These are phyloP conservation scores for Blastobotrys illinoisensis DNA, from an alignment of 1,139 yeast species.

Conservation along the genomic window DNA sequence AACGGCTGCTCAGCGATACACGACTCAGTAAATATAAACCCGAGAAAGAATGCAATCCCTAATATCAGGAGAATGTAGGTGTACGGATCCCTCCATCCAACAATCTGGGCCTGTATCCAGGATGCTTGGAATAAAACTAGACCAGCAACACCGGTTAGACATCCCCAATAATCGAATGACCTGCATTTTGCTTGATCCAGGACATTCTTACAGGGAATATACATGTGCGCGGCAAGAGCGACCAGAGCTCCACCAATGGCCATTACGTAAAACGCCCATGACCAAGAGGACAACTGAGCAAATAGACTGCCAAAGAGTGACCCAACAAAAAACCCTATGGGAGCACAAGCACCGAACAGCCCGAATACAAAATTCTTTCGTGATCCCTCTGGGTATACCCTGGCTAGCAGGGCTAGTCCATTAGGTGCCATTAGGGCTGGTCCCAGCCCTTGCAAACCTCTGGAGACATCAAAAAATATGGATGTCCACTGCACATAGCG, in stretches of 20 bases:
- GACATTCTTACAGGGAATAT: conserved; percentile 38
- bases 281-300: conserved; percentile 46
- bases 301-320: conserved; percentile 44
- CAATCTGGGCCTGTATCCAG: conserved; percentile 58
- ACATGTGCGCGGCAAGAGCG: conserved; percentile 33
- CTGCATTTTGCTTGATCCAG: conserved; percentile 18
- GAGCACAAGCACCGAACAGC: conserved; percentile 53
- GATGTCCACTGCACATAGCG: conserved; percentile 36
- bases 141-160: conserved; percentile 44
- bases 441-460: conserved; percentile 59
- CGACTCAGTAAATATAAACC: conserved; percentile 37
- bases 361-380: conserved; percentile 42
- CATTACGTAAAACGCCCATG: conserved; percentile 50
- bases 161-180: conserved; percentile 43
- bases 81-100: conserved; percentile 49
- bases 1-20: conserved; percentile 33
- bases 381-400: conserved; percentile 42
- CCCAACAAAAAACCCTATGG: conserved; percentile 50
- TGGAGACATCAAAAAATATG: conserved; percentile 45
- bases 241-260: conserved; percentile 35
- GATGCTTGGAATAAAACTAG: conserved; percentile 48
- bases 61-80: conserved; percentile 47
- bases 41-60: conserved; percentile 38
- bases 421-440: conserved; percentile 54
- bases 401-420: conserved; percentile 50